Evolutionary conservation across 2,329 filamentous ascomycete species (phyloP).

Genomic region (Botrytis paeoniae): DNA sequence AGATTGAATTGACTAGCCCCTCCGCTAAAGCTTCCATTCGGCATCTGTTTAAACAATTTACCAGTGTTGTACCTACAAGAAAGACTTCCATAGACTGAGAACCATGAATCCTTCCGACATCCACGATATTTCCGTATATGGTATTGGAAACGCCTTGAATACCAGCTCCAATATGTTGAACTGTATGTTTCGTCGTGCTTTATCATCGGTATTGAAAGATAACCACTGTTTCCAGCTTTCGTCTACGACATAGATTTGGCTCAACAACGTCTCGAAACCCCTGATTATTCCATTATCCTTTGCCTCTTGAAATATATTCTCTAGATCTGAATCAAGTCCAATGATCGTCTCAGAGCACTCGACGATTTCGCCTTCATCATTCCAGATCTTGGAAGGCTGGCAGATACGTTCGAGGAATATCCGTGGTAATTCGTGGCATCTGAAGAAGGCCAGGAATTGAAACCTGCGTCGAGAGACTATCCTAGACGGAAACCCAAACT

Average conservation of each 20-base stretch:
- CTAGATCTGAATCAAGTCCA: not conserved
- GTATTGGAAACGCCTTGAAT: not conserved
- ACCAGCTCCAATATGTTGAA: not conserved
- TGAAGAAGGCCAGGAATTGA: not conserved
- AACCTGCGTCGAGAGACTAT: not conserved
- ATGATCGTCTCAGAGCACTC: not conserved
- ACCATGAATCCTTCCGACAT: not conserved
- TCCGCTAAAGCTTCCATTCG: not conserved
- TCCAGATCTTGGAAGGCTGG: not conserved
- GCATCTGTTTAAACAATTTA: constrained; percentile 4
- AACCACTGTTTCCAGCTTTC: not conserved
- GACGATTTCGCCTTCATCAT: not conserved
- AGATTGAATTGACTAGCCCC: not conserved
- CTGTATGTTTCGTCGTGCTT: not conserved
- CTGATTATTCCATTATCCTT: not conserved
- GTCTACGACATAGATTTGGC: not conserved
- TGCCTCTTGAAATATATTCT: not conserved
- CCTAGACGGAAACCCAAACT: not conserved
- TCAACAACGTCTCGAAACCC: not conserved
- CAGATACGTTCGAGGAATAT: not conserved
- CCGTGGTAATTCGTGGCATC: not conserved
- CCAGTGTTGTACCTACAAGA: not conserved
- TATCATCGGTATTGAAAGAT: not conserved
- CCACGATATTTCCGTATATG: not conserved
- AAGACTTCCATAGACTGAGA: not conserved